Evolutionary conservation across 2,329 filamentous ascomycete species (phyloP).

Genomic region (Septoria linicola): DNA sequence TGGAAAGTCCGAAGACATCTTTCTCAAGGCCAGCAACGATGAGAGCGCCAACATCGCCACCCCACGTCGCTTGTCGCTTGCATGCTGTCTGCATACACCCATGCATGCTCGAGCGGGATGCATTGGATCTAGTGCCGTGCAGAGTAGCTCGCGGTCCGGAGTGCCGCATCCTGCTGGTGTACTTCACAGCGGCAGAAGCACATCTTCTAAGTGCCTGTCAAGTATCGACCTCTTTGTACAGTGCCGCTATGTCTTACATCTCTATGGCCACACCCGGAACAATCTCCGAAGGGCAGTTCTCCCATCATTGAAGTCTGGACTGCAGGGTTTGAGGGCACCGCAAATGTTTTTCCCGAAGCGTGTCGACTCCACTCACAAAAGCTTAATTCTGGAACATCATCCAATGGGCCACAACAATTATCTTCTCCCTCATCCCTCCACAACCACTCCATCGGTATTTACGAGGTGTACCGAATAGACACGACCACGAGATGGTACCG

Average conservation of each 20-base stretch:
- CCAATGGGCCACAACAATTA: constrained; percentile 3
- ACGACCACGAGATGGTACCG: too few relatives aligned
- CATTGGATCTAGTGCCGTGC: not conserved
- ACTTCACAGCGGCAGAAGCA: not conserved
- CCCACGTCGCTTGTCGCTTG: not conserved
- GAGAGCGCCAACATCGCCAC: not conserved
- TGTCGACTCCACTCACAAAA: not conserved
- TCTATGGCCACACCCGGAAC: too few relatives aligned
- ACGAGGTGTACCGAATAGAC: not conserved
- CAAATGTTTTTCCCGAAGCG: not conserved
- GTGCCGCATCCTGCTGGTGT: not conserved
- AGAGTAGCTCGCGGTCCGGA: not conserved
- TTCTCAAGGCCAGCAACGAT: not conserved
- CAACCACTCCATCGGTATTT: constrained; percentile 5
- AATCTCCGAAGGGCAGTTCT: too few relatives aligned
- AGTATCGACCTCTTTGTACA: too few relatives aligned
- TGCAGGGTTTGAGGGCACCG: too few relatives aligned
- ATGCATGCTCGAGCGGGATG: not conserved
- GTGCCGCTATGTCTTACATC: too few relatives aligned
- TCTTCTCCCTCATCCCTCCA: constrained; percentile 3
- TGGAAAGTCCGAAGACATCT: not conserved
- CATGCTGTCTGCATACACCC: too few relatives aligned
- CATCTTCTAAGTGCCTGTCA: too few relatives aligned
- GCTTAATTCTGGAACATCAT: not conserved
- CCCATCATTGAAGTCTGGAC: too few relatives aligned